Conservation (phyloP, 2,329 filamentous ascomycete genomes). For the Chaetomiaceae sp. region DNA sequence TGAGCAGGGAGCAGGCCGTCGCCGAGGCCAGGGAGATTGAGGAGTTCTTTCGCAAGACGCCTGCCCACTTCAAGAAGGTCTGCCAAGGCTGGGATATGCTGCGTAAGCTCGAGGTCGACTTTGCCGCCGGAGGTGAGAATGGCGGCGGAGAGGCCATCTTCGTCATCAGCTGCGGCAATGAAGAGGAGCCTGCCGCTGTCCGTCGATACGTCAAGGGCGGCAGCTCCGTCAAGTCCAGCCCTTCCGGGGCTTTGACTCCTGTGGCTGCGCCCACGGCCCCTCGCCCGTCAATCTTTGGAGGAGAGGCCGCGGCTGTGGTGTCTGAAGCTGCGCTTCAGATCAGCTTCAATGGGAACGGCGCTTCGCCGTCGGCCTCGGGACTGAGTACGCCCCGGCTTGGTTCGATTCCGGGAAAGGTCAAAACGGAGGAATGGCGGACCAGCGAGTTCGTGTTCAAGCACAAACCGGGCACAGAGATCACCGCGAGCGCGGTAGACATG, state of each 20-base stretch:
- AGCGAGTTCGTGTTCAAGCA: slow-evolving; percentile 60
- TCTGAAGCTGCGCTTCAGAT: neutral
- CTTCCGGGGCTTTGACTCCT: slow-evolving; percentile 19
- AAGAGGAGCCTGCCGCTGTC: slow-evolving; percentile 47
- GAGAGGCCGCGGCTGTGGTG: neutral
- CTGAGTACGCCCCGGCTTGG: slow-evolving; percentile 3
- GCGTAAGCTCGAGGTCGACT: slow-evolving; percentile 79
- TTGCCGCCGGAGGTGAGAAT: slow-evolving; percentile 72
- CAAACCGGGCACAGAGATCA: slow-evolving; percentile 58
- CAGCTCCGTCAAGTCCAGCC: slow-evolving; percentile 9
- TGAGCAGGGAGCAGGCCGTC: slow-evolving; percentile 64
- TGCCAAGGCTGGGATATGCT: slow-evolving; percentile 93
- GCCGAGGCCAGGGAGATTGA: slow-evolving; percentile 82
- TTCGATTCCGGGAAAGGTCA: slow-evolving; percentile 18
- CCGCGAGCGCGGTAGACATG: slow-evolving; percentile 65
- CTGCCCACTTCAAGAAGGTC: slow-evolving; percentile 70
- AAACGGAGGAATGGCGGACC: slow-evolving; percentile 61
- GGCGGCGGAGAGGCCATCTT: slow-evolving; percentile 73
- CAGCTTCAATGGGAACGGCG: neutral
- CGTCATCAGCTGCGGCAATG: slow-evolving; percentile 68
- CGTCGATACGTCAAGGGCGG: slow-evolving; percentile 41
- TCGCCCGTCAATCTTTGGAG: slow-evolving; percentile 22
- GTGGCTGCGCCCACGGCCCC: slow-evolving; percentile 1
- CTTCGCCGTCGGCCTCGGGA: neutral
- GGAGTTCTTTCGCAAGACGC: slow-evolving; percentile 65